Conservation (phyloP, 2,329 filamentous ascomycete genomes). For the Fusarium brevicatenulatum region DNA sequence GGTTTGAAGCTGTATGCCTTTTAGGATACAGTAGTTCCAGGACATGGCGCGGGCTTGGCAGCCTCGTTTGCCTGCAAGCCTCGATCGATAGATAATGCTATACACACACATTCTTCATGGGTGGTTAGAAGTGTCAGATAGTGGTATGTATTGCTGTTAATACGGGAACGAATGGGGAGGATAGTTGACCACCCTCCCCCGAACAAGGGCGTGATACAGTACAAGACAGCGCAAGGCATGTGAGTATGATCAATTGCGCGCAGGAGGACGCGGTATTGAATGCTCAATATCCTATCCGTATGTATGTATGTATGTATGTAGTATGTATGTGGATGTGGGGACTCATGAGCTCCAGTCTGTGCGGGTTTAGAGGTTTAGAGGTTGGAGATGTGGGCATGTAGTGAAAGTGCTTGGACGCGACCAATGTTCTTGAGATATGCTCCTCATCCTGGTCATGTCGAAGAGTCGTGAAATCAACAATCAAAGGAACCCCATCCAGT, state of each 20-base stretch:
- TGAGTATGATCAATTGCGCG: constrained; percentile 37
- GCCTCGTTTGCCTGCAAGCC: constrained; percentile 30
- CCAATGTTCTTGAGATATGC: constrained; percentile 5
- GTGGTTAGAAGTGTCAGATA: constrained; percentile 11
- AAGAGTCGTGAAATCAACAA: constrained; percentile 25
- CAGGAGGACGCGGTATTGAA: constrained; percentile 7
- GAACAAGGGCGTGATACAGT: constrained; percentile 8
- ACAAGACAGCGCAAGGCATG: constrained; percentile 27
- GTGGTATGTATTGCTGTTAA: constrained; percentile 5
- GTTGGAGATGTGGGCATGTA: constrained; percentile 28
- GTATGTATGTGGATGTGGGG: background rate
- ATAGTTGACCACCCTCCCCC: constrained; percentile 22
- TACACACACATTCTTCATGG: constrained; percentile 12
- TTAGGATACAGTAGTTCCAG: constrained; percentile 21
- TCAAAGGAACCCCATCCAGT: constrained; percentile 14
- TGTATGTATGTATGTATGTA: too few species aligned
- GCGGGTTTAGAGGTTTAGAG: constrained; percentile 28
- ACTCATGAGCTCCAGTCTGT: constrained; percentile 26
- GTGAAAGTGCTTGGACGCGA: constrained; percentile 21
- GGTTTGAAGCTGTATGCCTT: constrained; percentile 5
- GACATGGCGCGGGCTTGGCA: constrained; percentile 30
- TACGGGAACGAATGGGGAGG: constrained; percentile 26
- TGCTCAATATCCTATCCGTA: background rate
- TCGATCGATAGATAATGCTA: constrained; percentile 30
- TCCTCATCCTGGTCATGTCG: constrained; percentile 28